Evolutionary conservation across 495 filamentous ascomycete genomes (phyloP), one percentile per base, ranked within the genome.

Genomic region (Hyaloscypha hepaticicola): DNA sequence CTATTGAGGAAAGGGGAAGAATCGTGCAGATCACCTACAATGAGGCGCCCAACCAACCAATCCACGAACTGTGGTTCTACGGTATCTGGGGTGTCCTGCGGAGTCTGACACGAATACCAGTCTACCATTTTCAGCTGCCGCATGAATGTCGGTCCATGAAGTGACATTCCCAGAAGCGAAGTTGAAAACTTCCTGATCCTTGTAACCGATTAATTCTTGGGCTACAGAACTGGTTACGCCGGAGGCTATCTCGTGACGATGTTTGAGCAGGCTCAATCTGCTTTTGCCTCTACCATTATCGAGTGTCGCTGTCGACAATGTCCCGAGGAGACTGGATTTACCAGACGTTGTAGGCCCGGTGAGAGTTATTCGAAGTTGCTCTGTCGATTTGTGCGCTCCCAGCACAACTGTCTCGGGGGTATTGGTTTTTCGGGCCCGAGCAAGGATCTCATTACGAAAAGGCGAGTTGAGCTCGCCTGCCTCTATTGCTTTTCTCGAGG

Each of bases 1-100:
- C 52, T 24, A 55, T 16, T 25, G 1, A 27, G 6, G 33, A 31
- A 9, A 9, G 31, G 31, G n/a, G 21, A 57, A 19, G 55, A 3
- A n/a, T 33, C 9, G 12, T 57, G 5, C 26, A 2, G 7, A 45
- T 14, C 38, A 45, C 38, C 19, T 45, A 45, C 60, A 69, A 72
- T 99, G 93, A 24, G 95, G 95, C 24, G 91, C 92, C 93, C 95
- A 99, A 58, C 94, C 93, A 53, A 99, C 80, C n/a, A 98, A 78
- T 0, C 92, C 91, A 58, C 93, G 82, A 31, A 98, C 78, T 5
- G 89, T 93, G 1, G 96, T 97, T 62, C 94, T 87, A 48, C 92
- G 81, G 75, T 92, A 98, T 38, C 91, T 85, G 7, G 91, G 87
- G 61, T 95, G 90, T 1, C 95, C 95, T 2, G 95, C 93, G 34